Evolutionary conservation across 371 early-diverging fungal genomes (phyloP).

Genomic region (Mucor sp.): DNA sequence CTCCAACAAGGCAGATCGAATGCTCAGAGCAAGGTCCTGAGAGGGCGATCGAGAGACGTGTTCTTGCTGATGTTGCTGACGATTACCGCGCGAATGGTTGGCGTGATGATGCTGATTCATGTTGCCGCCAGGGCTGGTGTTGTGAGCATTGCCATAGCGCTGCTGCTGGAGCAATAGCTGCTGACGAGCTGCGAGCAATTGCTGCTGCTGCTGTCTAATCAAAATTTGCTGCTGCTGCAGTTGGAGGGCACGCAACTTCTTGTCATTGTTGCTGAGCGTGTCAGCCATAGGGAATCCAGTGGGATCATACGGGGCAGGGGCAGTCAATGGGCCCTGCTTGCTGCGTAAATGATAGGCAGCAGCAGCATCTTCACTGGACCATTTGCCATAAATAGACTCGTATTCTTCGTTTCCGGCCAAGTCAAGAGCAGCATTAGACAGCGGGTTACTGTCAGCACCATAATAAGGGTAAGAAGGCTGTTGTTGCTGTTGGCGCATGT

Average conservation of each 20-base stretch:
- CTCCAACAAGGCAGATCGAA: conserved; percentile 80
- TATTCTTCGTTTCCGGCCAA: conserved; percentile 15
- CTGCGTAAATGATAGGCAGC: conserved; percentile 25
- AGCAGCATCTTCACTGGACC: conserved; percentile 21
- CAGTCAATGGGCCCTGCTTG: conserved; percentile 32
- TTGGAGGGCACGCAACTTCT: conserved; percentile 54
- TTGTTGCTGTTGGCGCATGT: background rate
- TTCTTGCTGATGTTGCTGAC: background rate
- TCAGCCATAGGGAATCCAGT: conserved; percentile 21
- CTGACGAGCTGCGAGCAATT: conserved; percentile 48
- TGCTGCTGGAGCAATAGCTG: conserved; percentile 53
- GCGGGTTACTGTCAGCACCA: background rate
- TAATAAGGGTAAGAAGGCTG: conserved; percentile 3
- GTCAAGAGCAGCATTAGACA: conserved; percentile 12
- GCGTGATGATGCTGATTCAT: conserved; percentile 7
- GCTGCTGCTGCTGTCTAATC: conserved; percentile 55
- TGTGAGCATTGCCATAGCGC: background rate
- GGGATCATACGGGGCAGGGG: conserved; percentile 30
- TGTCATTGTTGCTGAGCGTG: conserved; percentile 28
- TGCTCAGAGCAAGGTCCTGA: conserved; percentile 16
- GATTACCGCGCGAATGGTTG: background rate
- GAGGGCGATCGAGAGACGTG: background rate
- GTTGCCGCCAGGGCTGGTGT: background rate
- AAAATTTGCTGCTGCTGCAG: conserved; percentile 55
- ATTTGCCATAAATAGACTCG: conserved; percentile 20